These are phyloP conservation scores for Aspergillus transmontanensis DNA, from an alignment of 2,329 filamentous ascomycete species.

Conservation along the genomic window DNA sequence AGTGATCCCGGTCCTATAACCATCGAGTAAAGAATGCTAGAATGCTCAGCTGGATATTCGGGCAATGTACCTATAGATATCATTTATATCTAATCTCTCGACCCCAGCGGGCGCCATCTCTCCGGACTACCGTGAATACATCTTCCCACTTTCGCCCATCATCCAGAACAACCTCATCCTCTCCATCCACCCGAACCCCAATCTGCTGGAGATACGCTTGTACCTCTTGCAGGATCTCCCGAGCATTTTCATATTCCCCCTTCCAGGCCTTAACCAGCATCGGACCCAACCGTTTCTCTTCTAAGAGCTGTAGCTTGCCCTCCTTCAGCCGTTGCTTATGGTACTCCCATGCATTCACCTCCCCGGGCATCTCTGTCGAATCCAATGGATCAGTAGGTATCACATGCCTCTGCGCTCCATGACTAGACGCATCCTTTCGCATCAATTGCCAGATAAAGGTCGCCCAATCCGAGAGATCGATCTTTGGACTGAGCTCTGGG, in stretches of 20 bases:
- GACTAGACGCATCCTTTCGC: no score
- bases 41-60: neutral
- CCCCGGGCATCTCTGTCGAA: neutral
- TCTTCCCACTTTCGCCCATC: no score
- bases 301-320: constrained; percentile 12
- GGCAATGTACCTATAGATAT: neutral
- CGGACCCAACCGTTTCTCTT: constrained; percentile 4
- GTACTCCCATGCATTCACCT: neutral
- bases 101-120: neutral
- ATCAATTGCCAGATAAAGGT: neutral
- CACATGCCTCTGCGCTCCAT: no score
- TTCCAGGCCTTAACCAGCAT: constrained; percentile 12
- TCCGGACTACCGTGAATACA: no score
- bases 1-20: no score
- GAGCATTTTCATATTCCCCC: constrained; percentile 12
- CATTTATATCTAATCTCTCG: neutral
- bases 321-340: constrained; percentile 2
- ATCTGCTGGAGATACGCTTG: constrained; percentile 9
- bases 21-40: no score
- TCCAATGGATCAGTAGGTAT: constrained; percentile 1
- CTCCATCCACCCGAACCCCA: neutral
- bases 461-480: constrained; percentile 9
- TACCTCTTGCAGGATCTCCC: constrained; percentile 10
- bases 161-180: constrained; percentile 4
- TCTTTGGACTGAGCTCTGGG: neutral